Evolutionary conservation across 75 land plant genomes (phyloP), one percentile per base, ranked within the genome.

Genomic region (Chamaecyparis obtusa): DNA sequence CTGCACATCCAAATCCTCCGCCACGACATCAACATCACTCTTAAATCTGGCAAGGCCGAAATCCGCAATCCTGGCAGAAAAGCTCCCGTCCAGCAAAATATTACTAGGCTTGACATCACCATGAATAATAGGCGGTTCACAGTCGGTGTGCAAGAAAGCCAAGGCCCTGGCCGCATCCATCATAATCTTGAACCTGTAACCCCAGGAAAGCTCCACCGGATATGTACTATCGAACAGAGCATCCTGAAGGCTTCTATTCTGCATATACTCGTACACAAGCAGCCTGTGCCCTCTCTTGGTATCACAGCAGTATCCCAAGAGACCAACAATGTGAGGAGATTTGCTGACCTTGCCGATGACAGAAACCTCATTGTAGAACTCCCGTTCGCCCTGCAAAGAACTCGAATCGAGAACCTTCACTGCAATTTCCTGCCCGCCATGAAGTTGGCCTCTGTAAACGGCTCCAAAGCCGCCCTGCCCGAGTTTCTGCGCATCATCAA

Each of bases 91-190:
- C 60, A 97, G 86, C 49, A 98, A 89, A 16, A 98, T 86, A 89
- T 98, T 98, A 87, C 99, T 98, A 16, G 99, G 99, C 93, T 97
- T 98, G 30, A 98, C 86, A 86, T 98, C 99, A 13, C 99, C 99
- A 77, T 98, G 99, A 43, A 98, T 92, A 55, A 97, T 91, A 5
- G 99, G 94, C 13, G 99, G 99, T 60, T 95, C 93, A 82, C 97
- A 95, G 27, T 81, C 87, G 54, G 81, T 43, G 87, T 98, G 99
- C 54, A 98, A 87, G 88, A 92, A 95, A 48, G 91, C 92, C 15
- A 98, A 67, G 27, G 93, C 99, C 36, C 85, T 87, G n/a, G 97
- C 97, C n/a, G 95, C 85, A 74, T 95, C 93, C 13, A 93, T n/a
- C 2, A 92, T 91, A 78, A 98, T 90, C 36, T 84, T 48, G 85